These are phyloP conservation scores for Xylariaceae sp. DNA, from an alignment of 2,329 filamentous ascomycete species.

Conservation along the genomic window DNA sequence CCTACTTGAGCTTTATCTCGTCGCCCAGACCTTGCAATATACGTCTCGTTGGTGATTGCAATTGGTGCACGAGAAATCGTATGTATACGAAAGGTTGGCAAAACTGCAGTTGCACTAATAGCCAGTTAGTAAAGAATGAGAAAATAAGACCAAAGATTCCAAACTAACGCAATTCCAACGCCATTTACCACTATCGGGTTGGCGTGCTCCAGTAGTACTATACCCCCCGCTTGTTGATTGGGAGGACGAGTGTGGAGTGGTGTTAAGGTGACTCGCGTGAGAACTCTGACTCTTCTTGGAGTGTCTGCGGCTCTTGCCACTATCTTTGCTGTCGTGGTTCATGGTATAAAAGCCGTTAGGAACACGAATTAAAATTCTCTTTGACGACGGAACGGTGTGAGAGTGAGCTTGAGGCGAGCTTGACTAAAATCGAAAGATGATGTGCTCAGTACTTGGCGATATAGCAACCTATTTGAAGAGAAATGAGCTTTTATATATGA, in stretches of 20 bases:
- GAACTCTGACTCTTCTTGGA: too few species aligned
- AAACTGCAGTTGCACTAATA: conserved; percentile 27
- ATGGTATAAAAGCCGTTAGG: too few species aligned
- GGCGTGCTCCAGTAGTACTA: neutral
- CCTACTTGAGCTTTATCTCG: neutral
- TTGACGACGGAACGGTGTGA: too few species aligned
- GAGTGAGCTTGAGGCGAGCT: too few species aligned
- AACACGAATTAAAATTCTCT: too few species aligned
- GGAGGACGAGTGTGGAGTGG: neutral
- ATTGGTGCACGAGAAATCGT: conserved; percentile 4
- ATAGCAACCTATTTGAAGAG: too few species aligned
- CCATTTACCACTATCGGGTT: neutral
- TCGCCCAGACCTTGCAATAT: conserved; percentile 18
- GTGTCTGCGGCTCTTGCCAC: too few species aligned
- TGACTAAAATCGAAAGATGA: too few species aligned
- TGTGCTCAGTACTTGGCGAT: too few species aligned
- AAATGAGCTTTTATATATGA: too few species aligned
- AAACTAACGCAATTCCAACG: conserved; percentile 35
- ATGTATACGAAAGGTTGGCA: conserved; percentile 26
- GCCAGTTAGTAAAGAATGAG: conserved; percentile 19
- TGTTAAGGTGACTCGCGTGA: too few species aligned
- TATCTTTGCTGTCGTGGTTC: too few species aligned
- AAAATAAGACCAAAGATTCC: neutral
- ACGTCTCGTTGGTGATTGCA: conserved; percentile 18
- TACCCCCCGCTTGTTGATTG: neutral